These are phyloP conservation scores for Trichoderma semiorbis DNA, from an alignment of 2,329 filamentous ascomycete species.

Conservation along the genomic window DNA sequence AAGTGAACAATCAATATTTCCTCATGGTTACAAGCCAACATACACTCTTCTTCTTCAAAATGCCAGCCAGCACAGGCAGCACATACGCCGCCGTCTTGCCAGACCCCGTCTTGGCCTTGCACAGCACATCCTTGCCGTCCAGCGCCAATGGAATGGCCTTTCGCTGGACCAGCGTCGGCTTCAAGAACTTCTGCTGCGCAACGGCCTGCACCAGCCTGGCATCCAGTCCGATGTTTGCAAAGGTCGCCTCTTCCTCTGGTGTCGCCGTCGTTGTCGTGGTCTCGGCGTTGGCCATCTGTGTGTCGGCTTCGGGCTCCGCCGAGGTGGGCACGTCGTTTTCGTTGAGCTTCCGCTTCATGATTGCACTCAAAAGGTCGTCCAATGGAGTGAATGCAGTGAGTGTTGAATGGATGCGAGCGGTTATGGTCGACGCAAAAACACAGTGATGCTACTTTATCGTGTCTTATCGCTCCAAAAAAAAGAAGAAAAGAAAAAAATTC, in stretches of 20 bases:
- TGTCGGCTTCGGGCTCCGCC: slow-evolving; percentile 25
- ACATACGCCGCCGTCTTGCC: slow-evolving; percentile 98
- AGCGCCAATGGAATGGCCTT: slow-evolving; percentile 85
- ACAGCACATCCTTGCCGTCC: slow-evolving; percentile 83
- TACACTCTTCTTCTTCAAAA: slow-evolving; percentile 74
- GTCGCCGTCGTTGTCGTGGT: not conserved
- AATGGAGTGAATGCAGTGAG: not conserved
- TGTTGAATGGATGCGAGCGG: not conserved
- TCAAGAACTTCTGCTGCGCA: slow-evolving; percentile 76
- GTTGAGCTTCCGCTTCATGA: slow-evolving; percentile 62
- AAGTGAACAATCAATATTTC: not conserved
- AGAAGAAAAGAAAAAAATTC: slow-evolving; percentile 7
- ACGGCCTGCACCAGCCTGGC: slow-evolving; percentile 81
- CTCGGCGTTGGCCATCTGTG: slow-evolving; percentile 24
- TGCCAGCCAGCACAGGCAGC: slow-evolving; percentile 79
- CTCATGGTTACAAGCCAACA: slow-evolving; percentile 18
- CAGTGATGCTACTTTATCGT: slow-evolving; percentile 1
- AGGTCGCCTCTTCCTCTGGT: slow-evolving; percentile 48
- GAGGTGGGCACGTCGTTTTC: slow-evolving; percentile 49
- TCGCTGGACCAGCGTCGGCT: slow-evolving; percentile 84
- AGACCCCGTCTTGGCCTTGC: slow-evolving; percentile 90
- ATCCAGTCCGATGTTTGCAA: slow-evolving; percentile 77
- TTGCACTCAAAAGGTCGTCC: not conserved
- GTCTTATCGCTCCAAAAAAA: slow-evolving; percentile 5
- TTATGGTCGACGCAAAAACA: not conserved